A percentile compares a stretch with the other conserved stretches of the same genome.
These are phyloP conservation scores for Herpetomonas muscarum DNA, from an alignment of 208 protist species.

Conservation along the genomic window DNA sequence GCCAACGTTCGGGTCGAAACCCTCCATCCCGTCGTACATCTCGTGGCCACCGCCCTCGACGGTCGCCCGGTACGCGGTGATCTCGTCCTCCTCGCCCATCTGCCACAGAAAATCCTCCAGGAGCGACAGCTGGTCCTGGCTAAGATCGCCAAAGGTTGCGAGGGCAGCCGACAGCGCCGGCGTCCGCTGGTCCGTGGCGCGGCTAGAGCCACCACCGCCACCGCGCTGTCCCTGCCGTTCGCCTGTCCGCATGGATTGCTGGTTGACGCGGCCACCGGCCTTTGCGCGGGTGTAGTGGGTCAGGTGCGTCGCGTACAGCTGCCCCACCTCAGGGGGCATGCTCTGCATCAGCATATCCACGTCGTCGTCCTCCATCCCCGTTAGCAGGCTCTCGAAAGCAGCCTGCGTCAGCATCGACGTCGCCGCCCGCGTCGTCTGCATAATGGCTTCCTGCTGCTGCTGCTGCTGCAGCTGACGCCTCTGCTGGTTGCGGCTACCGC, in stretches of 20 bases:
- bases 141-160: slow-evolving; percentile 11
- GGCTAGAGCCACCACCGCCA: too few relatives aligned
- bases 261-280: neutral
- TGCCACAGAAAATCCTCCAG: slow-evolving; percentile 17
- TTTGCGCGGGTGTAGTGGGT: neutral
- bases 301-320: slow-evolving; percentile 4
- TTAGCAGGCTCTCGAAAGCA: neutral
- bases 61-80: slow-evolving; percentile 4
- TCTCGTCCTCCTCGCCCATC: slow-evolving; percentile 27
- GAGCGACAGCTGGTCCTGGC: neutral
- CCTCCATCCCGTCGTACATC: neutral
- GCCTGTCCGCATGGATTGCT: neutral
- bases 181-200: neutral
- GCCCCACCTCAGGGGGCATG: slow-evolving; percentile 8
- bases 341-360: neutral
- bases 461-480: neutral
- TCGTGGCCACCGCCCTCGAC: slow-evolving; percentile 1
- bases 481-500: neutral
- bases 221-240: too few relatives aligned
- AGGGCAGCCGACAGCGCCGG: neutral
- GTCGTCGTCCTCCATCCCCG: neutral
- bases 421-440: neutral
- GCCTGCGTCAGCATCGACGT: neutral
- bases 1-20: slow-evolving; percentile 20
- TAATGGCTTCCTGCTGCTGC: neutral